Base-by-base conservation (phyloP, 2,329 filamentous ascomycete genomes). In the Epichloe aotearoae region DNA sequence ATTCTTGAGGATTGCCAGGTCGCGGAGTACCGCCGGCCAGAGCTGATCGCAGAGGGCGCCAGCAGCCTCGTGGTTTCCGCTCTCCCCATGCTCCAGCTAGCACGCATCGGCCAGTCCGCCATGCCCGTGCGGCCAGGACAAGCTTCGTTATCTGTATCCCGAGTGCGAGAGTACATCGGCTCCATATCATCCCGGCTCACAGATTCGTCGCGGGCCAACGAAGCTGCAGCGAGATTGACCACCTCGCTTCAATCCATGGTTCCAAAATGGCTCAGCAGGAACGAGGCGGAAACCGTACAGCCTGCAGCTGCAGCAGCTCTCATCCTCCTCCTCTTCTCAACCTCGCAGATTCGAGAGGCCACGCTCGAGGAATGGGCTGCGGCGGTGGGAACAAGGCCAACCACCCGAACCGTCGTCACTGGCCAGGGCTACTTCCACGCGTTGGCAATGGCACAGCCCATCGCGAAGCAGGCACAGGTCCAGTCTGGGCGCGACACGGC, bases 31-130 rank as follows among this genome's bases (percentile, higher is more conserved):
- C 72, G 84, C 17, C 77, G 78, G 23, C 80, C 79, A 0, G 83
- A 86, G 52, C 70, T 86, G 20, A 72, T 85, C 4, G 78, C 79
- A 26, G 80, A 84, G 57, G 78, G 80, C 0, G 72, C 73, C 14
- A 75, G 79, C 56, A 70, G 69, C n/a, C 69, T 87, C 1, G 69
- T 84, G 11, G 69, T 77, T 6, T 73, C 80, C 4, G 63, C 69
- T 0, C 64, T 73, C 10, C 76, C 77, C 0, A 50, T 75, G 1
- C 58, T 79, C 2, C 69, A 77, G 50, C 57, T 66, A n/a, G 59
- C 61, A 3, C 50, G 64, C 3, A 51, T 66, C 0, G 53, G 55
- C 3, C 42, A 47, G 4, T 50, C 54, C 3, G 44, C 43, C 7
- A 42, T 55, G 30, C 12, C 41, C 2, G 37, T 61, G 6, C 34